Evolutionary conservation across 371 early-diverging fungal species (phyloP).

Genomic region (Rhizomucor miehei): DNA sequence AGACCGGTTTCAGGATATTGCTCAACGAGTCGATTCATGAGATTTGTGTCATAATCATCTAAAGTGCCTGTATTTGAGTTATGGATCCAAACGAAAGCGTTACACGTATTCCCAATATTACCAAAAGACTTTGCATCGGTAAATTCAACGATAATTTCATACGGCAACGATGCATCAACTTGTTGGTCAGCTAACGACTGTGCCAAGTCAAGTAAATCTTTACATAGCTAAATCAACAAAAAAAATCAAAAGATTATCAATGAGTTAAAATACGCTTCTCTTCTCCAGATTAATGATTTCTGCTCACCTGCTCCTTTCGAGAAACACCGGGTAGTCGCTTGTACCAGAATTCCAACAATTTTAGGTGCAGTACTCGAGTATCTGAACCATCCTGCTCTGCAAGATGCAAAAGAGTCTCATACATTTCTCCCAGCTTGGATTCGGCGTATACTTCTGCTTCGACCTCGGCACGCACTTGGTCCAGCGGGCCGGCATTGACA

Average conservation of each 20-base stretch:
- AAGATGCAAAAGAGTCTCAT: conserved; percentile 36
- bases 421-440: conserved; percentile 54
- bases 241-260: not conserved
- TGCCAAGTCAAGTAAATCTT: conserved; percentile 34
- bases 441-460: conserved; percentile 55
- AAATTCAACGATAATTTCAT: conserved; percentile 49
- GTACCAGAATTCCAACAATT: conserved; percentile 25
- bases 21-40: conserved; percentile 38
- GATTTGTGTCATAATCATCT: conserved; percentile 45
- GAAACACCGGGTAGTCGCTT: conserved; percentile 22
- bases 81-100: too few relatives aligned
- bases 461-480: conserved; percentile 53
- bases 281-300: not conserved
- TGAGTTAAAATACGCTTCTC: not conserved
- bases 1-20: conserved; percentile 52
- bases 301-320: conserved; percentile 25
- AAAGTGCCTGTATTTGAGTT: not conserved
- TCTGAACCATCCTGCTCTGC: conserved; percentile 14
- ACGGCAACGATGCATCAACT: conserved; percentile 37
- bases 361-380: conserved; percentile 19
- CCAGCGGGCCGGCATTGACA: conserved; percentile 65
- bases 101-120: conserved; percentile 10
- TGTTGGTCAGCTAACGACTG: conserved; percentile 25
- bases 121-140: conserved; percentile 38
- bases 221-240: conserved; percentile 22